Evolutionary conservation across 140 eudicot genomes (phyloP).

Genomic region (Senecio squalidus): DNA sequence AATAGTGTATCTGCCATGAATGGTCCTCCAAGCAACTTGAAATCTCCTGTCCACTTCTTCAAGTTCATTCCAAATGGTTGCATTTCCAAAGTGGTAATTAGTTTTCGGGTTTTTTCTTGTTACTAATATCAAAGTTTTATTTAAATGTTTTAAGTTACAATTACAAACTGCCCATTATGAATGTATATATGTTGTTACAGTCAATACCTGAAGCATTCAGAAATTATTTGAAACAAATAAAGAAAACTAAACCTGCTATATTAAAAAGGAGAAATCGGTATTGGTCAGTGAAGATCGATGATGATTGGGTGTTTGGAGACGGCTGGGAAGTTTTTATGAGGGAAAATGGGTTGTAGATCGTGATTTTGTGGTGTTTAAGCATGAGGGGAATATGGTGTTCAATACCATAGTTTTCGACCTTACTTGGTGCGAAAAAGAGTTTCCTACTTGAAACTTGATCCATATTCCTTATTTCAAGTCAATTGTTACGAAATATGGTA

Average conservation of each 20-base stretch:
- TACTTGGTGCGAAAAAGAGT: constrained; percentile 13
- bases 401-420: constrained; percentile 12
- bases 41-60: background rate
- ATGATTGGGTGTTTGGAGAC: constrained; percentile 17
- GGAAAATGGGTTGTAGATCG: constrained; percentile 13
- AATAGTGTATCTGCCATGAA: background rate
- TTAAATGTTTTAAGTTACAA: no score
- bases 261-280: constrained; percentile 6
- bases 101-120: background rate
- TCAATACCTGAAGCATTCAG: constrained; percentile 19
- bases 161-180: no score
- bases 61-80: background rate
- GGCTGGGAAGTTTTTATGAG: constrained; percentile 24
- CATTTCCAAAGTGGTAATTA: background rate
- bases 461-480: no score
- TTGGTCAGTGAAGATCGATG: constrained; percentile 22
- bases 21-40: background rate
- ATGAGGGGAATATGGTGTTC: constrained; percentile 23
- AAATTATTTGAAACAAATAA: constrained; percentile 2
- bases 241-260: background rate
- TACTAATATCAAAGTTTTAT: background rate
- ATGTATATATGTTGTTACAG: constrained; percentile 10
- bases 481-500: background rate
- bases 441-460: background rate
- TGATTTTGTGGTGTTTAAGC: constrained; percentile 26